phyloP scores from a whole-genome alignment of 2,329 filamentous ascomycete genomes.

The Periconia sp. region DNA sequence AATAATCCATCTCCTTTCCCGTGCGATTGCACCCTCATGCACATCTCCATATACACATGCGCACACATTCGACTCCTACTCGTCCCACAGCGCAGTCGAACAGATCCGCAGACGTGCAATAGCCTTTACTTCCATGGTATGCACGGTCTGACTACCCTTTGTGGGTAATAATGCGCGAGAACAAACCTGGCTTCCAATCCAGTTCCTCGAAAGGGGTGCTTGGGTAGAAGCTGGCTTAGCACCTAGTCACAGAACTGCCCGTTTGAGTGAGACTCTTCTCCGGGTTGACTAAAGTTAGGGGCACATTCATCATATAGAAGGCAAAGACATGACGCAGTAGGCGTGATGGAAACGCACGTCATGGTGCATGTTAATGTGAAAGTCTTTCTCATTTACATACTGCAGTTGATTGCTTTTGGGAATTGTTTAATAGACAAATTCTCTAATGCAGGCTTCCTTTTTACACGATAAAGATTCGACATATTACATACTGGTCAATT shows the following conservation, averaged over 20 bases:
- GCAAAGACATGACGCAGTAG: neutral
- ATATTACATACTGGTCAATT: too few relatives aligned
- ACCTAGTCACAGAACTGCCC: constrained; percentile 37
- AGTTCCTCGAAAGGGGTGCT: constrained; percentile 6
- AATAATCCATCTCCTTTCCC: constrained; percentile 3
- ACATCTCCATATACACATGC: constrained; percentile 2
- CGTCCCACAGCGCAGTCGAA: constrained; percentile 29
- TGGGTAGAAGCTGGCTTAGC: constrained; percentile 13
- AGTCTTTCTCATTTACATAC: too few relatives aligned
- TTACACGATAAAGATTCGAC: too few relatives aligned
- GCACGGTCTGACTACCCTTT: constrained; percentile 19
- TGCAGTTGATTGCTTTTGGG: too few relatives aligned
- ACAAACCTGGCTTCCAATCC: constrained; percentile 16
- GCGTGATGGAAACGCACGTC: neutral
- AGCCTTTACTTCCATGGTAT: constrained; percentile 20
- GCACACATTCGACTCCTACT: constrained; percentile 8
- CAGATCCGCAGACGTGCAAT: constrained; percentile 32
- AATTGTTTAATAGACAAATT: too few relatives aligned
- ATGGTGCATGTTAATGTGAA: neutral
- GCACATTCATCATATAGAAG: constrained; percentile 17
- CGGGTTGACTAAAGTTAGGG: constrained; percentile 38
- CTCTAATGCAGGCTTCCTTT: too few relatives aligned
- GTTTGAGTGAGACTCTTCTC: constrained; percentile 36
- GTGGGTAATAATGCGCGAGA: constrained; percentile 23
- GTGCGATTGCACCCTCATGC: too few relatives aligned